Evolutionary conservation across 257 asterid species (phyloP).

Genomic region (Solanum megistacrolobum): DNA sequence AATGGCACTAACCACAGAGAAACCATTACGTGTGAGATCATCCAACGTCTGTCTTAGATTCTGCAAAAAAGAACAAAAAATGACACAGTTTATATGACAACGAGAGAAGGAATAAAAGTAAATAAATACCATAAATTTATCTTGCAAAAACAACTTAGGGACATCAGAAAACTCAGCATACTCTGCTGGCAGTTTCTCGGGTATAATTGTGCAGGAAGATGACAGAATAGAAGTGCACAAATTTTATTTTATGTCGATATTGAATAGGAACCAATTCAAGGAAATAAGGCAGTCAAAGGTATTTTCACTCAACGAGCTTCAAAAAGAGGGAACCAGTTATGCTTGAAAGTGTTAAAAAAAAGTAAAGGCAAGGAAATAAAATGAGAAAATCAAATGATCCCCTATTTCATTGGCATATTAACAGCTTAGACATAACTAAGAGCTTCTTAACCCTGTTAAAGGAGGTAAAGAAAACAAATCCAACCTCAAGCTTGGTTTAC

Average conservation of each 20-base stretch:
- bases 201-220: not conserved
- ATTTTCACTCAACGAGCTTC: not conserved
- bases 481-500: not conserved
- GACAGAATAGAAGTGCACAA: not conserved
- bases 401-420: not conserved
- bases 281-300: not conserved
- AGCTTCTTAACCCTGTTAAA: not conserved
- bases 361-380: not conserved
- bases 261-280: not conserved
- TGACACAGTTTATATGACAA: not conserved
- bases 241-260: not conserved
- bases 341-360: not conserved
- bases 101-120: not conserved
- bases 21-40: slow-evolving; percentile 88
- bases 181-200: not conserved
- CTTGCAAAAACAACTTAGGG: not conserved
- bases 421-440: not conserved
- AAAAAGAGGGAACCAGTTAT: not conserved
- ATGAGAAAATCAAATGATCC: not conserved
- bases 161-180: not conserved
- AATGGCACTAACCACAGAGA: slow-evolving; percentile 79
- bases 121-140: not conserved
- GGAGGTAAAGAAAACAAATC: not conserved
- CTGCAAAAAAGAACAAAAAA: slow-evolving; percentile 32
- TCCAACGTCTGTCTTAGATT: slow-evolving; percentile 92